Base-by-base conservation (phyloP, 2,329 filamentous ascomycete species). In the Aspergillus luchuensis region DNA sequence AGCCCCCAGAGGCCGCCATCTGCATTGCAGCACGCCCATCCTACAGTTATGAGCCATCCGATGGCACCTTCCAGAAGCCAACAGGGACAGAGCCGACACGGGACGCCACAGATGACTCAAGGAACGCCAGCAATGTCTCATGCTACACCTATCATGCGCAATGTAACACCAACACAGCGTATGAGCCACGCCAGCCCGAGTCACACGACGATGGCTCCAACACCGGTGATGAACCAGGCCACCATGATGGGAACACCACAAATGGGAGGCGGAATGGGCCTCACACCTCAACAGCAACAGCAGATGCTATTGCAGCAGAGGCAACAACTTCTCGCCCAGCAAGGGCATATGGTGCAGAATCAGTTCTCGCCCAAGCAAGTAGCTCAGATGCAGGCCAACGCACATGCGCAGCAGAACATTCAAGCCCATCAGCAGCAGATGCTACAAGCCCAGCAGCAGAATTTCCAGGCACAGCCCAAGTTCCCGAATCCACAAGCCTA, bases 91-190 rank as follows among this genome's bases (percentile, higher is more conserved):
- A 81, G 79, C 61, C 76, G 78, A 57, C 76, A 82, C 59, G 79
- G 80, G 10, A 82, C 80, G 17, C 80, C 80, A 4, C 79, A 81
- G 61, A 79, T 82, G 72, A 71, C 75, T 7, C 77, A 81, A 52
- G 76, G 78, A 43, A 81, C 79, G 2, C 79, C 79, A 8, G 76
- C 76, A 21, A 76, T 79, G 71, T 75, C 75, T 19, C 79, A 81
- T 59, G 77, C 79, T 21, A 82, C 80, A 4, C 80, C 80, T 4
- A 73, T 80, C 7, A 78, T 82, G 73, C 75, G 78, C 56, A 79
- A 81, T 63, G 77, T 75, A 5, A 81, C 80, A 10, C 80, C 80
- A 5, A 79, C 74, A 11, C 78, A 81, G 65, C 74, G 79, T 1
- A 79, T 82, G 71, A 71, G 69, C 25, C 79, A 81, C 57, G 78